These are phyloP conservation scores for Xylariales sp. DNA, from an alignment of 2,329 filamentous ascomycete species.

Conservation along the genomic window DNA sequence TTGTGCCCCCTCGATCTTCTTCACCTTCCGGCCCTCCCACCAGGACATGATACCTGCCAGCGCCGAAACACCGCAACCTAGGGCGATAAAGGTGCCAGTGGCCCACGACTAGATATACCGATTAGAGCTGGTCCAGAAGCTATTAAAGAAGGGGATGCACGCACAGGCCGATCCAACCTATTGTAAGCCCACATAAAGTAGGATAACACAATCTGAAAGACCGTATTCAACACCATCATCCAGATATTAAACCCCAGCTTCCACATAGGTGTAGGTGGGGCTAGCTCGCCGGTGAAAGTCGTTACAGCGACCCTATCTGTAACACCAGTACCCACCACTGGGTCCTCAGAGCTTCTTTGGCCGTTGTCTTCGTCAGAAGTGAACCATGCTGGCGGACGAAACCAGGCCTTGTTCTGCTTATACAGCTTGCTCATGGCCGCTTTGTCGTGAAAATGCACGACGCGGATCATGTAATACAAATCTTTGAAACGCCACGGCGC, in stretches of 20 bases:
- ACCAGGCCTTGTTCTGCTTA: constrained; percentile 71
- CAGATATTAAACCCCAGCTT: constrained; percentile 77
- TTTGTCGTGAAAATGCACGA: constrained; percentile 45
- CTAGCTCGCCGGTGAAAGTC: constrained; percentile 57
- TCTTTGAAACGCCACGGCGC: constrained; percentile 83
- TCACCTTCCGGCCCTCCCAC: constrained; percentile 66
- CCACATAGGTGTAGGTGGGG: constrained; percentile 63
- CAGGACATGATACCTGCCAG: constrained; percentile 66
- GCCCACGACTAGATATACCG: constrained; percentile 51
- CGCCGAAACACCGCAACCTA: constrained; percentile 66
- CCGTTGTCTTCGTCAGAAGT: no score
- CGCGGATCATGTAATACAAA: constrained; percentile 67
- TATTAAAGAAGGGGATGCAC: constrained; percentile 8
- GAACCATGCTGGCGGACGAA: constrained; percentile 59
- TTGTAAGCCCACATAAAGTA: constrained; percentile 83
- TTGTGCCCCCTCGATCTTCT: constrained; percentile 58
- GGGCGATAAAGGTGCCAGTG: constrained; percentile 71
- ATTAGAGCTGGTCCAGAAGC: neutral
- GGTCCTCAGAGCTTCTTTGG: no score
- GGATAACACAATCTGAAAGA: constrained; percentile 70
- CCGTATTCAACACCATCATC: constrained; percentile 73
- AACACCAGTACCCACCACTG: no score
- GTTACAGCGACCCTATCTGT: no score
- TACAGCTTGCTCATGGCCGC: constrained; percentile 64
- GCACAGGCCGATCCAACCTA: constrained; percentile 58